Conservation (phyloP, 495 filamentous ascomycete genomes). For the Penicillium maclennaniae region DNA sequence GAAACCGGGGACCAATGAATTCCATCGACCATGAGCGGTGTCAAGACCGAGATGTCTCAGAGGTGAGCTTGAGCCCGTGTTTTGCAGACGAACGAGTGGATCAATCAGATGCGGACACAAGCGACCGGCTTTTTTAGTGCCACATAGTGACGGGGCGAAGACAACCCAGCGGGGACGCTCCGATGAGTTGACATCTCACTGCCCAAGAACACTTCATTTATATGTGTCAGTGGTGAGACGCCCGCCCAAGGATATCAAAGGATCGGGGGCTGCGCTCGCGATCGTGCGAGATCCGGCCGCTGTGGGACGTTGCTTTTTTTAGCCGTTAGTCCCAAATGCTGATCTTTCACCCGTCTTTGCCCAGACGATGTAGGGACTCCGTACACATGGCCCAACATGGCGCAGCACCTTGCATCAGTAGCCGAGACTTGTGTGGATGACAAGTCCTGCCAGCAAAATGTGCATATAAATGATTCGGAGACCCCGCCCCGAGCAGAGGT, state of each 20-base stretch:
- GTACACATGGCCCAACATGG: background rate
- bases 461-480: background rate
- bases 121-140: conserved; percentile 16
- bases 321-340: background rate
- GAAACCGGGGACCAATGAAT: conserved; percentile 7
- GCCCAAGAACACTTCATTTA: background rate
- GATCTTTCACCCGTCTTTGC: background rate
- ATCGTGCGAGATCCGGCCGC: background rate
- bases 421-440: background rate
- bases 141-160: conserved; percentile 2
- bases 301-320: background rate
- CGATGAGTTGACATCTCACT: background rate
- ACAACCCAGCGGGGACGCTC: too few species aligned
- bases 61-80: conserved; percentile 16
- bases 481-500: background rate
- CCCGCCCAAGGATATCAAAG: background rate
- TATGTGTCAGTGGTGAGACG: background rate
- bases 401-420: background rate
- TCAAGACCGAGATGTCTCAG: conserved; percentile 21
- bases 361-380: background rate
- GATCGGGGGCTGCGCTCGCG: background rate
- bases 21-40: conserved; percentile 14
- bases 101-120: conserved; percentile 26
- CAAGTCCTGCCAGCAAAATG: background rate
- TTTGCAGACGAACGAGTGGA: conserved; percentile 19